Evolutionary conservation across 2,329 filamentous ascomycete species (phyloP), one percentile per base, ranked within the genome.

Genomic region (Daldinia sp.): DNA sequence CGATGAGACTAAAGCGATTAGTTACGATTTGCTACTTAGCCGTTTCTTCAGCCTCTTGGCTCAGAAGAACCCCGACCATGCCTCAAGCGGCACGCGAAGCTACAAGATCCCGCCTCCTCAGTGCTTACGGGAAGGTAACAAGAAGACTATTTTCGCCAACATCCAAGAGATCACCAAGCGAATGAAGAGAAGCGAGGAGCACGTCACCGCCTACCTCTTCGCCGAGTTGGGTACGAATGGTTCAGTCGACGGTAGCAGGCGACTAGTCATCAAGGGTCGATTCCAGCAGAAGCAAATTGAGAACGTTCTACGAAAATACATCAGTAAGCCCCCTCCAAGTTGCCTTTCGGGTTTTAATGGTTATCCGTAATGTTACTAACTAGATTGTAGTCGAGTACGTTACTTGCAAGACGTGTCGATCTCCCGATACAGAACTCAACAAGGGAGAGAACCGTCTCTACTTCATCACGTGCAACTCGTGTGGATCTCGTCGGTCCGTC

Each of bases 231-330:
- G 95, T 84, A 99, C 95, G 70, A 96, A 88, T 76, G 95, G 95
- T 78, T 96, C 92, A 77, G 93, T 97, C 58, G 95, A 97, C 81
- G 95, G 94, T 72, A 92, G 87, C 81, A 89, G 93, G 79, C 90
- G 94, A 76, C 81, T 99, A 74, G 94, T 99, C 76, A 99, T 99
- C 87, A 97, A 97, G 86, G 95, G 95, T 85, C 92, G 95, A 76
- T 99, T 99, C 91, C 94, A 98, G 81, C 94, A 98, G 83, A 97
- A 97, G 83, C 94, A 98, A 84, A 94, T 98, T 76, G 95, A 99
- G 84, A 97, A 96, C 80, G 93, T 98, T 54, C 81, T 98, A 77
- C 87, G 94, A 82, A 92, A 94, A 84, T 97, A 97, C 80, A 97
- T 97, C 77, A 91, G 91, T 93, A 83, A 78, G 88, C 85, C 23